A percentile compares a stretch with the other conserved stretches of the same genome.
Evolutionary conservation across 257 asterid genomes (phyloP).

Genomic region (Nicotiana tabacum): DNA sequence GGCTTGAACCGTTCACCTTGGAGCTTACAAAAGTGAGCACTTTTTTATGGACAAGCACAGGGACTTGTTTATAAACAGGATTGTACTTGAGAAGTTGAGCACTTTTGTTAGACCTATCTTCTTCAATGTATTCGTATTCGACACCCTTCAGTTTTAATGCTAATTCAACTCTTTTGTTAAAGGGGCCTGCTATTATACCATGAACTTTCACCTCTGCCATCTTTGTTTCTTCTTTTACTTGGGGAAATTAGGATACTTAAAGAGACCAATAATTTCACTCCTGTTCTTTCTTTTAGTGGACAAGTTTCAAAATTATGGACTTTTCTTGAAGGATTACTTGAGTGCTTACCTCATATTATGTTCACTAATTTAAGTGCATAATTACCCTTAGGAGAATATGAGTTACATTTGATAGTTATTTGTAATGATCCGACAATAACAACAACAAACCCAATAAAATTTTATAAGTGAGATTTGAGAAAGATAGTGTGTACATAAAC

Average conservation of each 20-base stretch:
- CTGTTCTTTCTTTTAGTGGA: not conserved
- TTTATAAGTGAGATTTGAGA: too few relatives aligned
- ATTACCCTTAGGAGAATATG: not conserved
- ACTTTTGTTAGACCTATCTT: conserved; percentile 1
- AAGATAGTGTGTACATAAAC: too few relatives aligned
- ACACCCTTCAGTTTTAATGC: not conserved
- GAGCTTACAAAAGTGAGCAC: too few relatives aligned
- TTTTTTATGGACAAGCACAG: not conserved
- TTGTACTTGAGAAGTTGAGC: not conserved
- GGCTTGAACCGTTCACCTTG: too few relatives aligned
- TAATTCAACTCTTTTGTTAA: conserved; percentile 3
- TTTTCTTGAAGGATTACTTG: not conserved
- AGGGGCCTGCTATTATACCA: conserved; percentile 2
- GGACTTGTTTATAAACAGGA: conserved; percentile 1
- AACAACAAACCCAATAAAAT: too few relatives aligned
- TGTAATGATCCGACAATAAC: too few relatives aligned
- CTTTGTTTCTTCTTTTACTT: not conserved
- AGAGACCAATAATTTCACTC: not conserved
- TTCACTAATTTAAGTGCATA: not conserved
- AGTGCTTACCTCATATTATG: not conserved
- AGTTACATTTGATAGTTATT: too few relatives aligned
- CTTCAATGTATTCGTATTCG: not conserved
- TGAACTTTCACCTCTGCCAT: conserved; percentile 5
- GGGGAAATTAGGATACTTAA: not conserved
- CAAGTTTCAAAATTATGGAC: not conserved